Percentiles rank a stretch among this genome's conserved stretches.
Conservation (phyloP, 176 grass and related monocot genomes). For the Calamus simplicifolius region DNA sequence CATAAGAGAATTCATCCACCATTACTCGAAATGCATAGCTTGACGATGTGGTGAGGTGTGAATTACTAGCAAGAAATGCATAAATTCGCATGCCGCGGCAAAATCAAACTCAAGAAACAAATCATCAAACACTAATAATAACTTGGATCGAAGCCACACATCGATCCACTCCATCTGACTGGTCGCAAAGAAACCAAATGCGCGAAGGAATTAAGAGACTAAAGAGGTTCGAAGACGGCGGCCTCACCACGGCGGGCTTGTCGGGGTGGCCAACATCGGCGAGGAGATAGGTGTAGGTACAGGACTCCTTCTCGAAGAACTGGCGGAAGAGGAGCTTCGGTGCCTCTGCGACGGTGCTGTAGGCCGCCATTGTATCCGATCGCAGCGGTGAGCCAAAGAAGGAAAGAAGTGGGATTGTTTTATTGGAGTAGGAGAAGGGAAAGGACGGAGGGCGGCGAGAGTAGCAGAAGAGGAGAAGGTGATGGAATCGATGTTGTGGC, state of each 20-base stretch:
- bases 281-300: conserved; percentile 92
- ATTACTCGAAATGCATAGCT: too few relatives aligned
- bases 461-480: not conserved
- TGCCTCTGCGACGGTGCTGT: conserved; percentile 7
- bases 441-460: not conserved
- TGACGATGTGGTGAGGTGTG: too few relatives aligned
- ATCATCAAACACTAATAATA: too few relatives aligned
- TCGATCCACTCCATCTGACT: too few relatives aligned
- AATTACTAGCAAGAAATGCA: not conserved
- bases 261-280: conserved; percentile 70
- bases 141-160: too few relatives aligned
- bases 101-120: not conserved
- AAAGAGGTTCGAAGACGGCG: too few relatives aligned
- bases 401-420: not conserved
- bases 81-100: not conserved
- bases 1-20: too few relatives aligned
- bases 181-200: too few relatives aligned
- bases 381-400: not conserved
- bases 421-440: not conserved
- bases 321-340: conserved; percentile 79
- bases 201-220: too few relatives aligned
- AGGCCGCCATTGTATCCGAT: too few relatives aligned
- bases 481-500: conserved; percentile 1
- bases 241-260: conserved; percentile 79
- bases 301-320: conserved; percentile 93